Evolutionary conservation across 2,329 filamentous ascomycete species (phyloP), one percentile per base, ranked within the genome.

Genomic region (Diaporthe helianthi): DNA sequence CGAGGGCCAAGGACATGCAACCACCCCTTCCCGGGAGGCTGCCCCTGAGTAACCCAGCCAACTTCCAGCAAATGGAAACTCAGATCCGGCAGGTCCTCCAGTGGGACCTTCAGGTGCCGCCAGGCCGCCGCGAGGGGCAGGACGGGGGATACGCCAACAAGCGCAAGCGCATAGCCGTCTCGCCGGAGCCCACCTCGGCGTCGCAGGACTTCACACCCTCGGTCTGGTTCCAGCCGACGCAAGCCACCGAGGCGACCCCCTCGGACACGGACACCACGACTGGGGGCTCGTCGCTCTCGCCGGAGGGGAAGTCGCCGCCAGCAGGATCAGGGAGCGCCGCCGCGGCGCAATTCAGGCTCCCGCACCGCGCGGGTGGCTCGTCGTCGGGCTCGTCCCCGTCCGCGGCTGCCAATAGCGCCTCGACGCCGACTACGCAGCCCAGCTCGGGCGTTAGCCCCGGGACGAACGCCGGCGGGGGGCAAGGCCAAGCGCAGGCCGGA

Each of bases 71-170:
- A 3, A 51, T 41, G 38, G 41, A 44, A 29, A 7, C 22, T 2
- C 47, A 53, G 22, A 36, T 55, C 15, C 29, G 12, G 13, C 49
- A 65, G 24, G 49, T 47, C 36, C 41, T 41, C 19, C 47, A 93
- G 71, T 94, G 92, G 38, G 83, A 82, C 3, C 84, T 83, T 1
- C 82, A 83, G 65, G 79, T 77, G 70, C 82, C 81, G 0, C 82
- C 81, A 0, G 88, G 87, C 1, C 86, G 85, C 86, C 88, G 92
- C 2, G 87, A 41, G 5, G 46, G 41, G 24, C 24, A 65, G 10
- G 67, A 54, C 1, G 3, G 13, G 2, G 54, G 63, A 0, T 69
- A 66, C 49, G 49, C 53, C 12, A 69, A 69, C 61, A 71, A 71
- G 63, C 69, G 69, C 33, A 71, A 52, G 67, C 69, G 69, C 29